phyloP scores from a whole-genome alignment of 306 rosid species.

The Arachis hypogaea region DNA sequence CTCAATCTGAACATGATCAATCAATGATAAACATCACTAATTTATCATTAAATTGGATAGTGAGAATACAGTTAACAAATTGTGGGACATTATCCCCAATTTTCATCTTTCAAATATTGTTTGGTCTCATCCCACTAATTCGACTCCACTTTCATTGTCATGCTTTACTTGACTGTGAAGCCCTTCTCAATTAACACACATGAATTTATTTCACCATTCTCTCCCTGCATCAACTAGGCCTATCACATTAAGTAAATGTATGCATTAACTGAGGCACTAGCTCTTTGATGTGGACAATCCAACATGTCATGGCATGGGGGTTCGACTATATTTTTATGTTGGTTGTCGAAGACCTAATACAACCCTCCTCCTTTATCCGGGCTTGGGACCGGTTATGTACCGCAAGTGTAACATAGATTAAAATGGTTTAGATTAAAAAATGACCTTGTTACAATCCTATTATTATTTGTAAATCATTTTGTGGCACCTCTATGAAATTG shows the following conservation, averaged over 20 bases:
- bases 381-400: too few species aligned
- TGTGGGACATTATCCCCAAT: slow-evolving; percentile 1
- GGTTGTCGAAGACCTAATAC: too few species aligned
- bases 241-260: neutral
- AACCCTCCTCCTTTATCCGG: too few species aligned
- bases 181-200: neutral
- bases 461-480: neutral
- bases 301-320: neutral
- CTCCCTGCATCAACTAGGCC: neutral
- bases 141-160: neutral
- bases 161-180: slow-evolving; percentile 1
- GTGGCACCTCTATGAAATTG: slow-evolving; percentile 1
- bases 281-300: too few species aligned
- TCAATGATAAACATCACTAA: slow-evolving; percentile 7
- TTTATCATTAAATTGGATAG: slow-evolving; percentile 6
- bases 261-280: neutral
- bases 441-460: neutral
- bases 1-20: neutral
- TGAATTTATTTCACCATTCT: neutral
- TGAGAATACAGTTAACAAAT: slow-evolving; percentile 11
- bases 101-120: neutral
- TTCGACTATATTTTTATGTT: too few species aligned
- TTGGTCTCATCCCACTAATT: slow-evolving; percentile 9
- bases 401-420: too few species aligned
- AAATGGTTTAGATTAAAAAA: neutral